These are phyloP conservation scores for Leccinum uliginosum DNA, from an alignment of 768 basidiomycete genomes.

Conservation along the genomic window DNA sequence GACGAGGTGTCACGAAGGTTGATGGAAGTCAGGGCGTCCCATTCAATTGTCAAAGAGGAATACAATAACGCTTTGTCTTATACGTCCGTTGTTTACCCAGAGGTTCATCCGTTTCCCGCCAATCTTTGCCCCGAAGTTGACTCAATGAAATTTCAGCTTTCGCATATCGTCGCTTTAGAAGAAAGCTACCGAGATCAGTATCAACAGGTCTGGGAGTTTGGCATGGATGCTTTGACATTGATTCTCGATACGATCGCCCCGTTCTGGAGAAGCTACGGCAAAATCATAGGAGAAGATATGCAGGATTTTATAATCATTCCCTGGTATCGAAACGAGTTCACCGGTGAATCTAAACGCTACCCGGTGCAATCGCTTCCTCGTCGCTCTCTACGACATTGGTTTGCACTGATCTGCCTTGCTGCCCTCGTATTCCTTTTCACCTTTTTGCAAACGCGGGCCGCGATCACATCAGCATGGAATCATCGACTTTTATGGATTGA, in stretches of 20 bases:
- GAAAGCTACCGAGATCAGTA: conserved; percentile 79
- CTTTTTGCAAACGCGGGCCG: conserved; percentile 55
- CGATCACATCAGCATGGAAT: conserved; percentile 49
- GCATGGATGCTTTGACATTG: conserved; percentile 72
- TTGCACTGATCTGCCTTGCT: conserved; percentile 53
- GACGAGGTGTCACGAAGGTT: conserved; percentile 47
- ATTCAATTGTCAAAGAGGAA: conserved; percentile 53
- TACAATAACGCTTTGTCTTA: conserved; percentile 63
- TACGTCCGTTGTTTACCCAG: conserved; percentile 74
- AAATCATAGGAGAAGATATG: conserved; percentile 75
- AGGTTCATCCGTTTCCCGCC: conserved; percentile 40
- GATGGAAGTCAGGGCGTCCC: conserved; percentile 49
- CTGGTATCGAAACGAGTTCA: conserved; percentile 80
- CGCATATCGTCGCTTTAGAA: conserved; percentile 64
- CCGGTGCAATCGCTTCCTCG: conserved; percentile 52
- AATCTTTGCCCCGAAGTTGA: conserved; percentile 70
- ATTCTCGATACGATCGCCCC: conserved; percentile 74
- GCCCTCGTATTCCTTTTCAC: conserved; percentile 43
- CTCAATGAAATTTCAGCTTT: conserved; percentile 43
- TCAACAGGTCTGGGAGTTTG: conserved; percentile 78
- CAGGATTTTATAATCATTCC: conserved; percentile 80
- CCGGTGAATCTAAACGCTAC: conserved; percentile 69
- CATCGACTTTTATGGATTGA: conserved; percentile 56
- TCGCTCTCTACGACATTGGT: conserved; percentile 67
- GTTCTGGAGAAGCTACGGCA: conserved; percentile 78